Conservation (phyloP, 2,329 filamentous ascomycete genomes). For the Leptographium procerum region DNA sequence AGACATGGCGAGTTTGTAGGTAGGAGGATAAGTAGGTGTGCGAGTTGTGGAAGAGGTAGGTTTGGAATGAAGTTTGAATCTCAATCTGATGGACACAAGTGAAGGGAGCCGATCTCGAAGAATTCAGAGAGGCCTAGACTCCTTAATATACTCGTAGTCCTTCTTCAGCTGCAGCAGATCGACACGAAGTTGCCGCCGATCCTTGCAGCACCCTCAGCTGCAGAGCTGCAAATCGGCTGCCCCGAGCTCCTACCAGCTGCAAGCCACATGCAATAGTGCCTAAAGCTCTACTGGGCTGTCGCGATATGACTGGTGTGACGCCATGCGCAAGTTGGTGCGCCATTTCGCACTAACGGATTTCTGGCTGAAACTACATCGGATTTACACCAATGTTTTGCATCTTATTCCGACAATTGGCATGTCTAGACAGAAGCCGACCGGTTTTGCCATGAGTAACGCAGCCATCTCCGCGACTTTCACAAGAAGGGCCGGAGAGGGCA, state of each 20-base stretch:
- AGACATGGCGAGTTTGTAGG: constrained; percentile 11
- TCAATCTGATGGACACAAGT: neutral
- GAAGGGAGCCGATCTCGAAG: neutral
- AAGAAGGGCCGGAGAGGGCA: too few relatives aligned
- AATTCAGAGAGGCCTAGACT: neutral
- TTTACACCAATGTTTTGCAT: neutral
- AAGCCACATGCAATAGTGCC: too few relatives aligned
- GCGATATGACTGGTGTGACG: neutral
- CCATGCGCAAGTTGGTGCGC: neutral
- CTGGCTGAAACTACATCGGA: neutral
- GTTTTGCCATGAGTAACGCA: neutral
- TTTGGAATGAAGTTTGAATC: too few relatives aligned
- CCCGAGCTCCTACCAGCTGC: too few relatives aligned
- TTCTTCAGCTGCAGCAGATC: neutral
- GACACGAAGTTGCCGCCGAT: neutral
- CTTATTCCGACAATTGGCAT: neutral
- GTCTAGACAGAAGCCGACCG: neutral
- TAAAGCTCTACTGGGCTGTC: neutral
- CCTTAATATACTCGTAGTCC: too few relatives aligned
- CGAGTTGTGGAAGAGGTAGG: too few relatives aligned
- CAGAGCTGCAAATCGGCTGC: too few relatives aligned
- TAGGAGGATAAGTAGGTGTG: too few relatives aligned
- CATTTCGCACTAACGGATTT: neutral
- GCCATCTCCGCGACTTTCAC: too few relatives aligned
- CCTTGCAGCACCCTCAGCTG: neutral